Evolutionary conservation across 345 rosid species (phyloP), one percentile per base, ranked within the genome.

Genomic region (Mercurialis annua): DNA sequence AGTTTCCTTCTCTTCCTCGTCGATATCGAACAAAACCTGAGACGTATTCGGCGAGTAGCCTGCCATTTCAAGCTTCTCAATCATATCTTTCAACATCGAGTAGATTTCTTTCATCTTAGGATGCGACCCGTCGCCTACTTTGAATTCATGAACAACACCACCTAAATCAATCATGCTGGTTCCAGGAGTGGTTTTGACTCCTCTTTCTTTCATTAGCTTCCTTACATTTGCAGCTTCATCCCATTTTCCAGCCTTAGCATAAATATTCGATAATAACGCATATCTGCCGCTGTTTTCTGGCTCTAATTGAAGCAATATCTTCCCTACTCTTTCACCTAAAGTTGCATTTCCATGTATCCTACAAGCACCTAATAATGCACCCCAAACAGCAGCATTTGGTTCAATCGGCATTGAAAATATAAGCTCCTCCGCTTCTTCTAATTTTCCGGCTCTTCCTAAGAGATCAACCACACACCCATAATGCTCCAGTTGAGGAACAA

Each of bases 391-490:
- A 38, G 82, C 81, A 47, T 55, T 73, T 10, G 82, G 81, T 52
- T 76, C 65, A 52, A 70, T 59, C 44, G 82, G 82, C 84, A 77
- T 78, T 20, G 69, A 67, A 44, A 6, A 14, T 26, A 83, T 73
- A 16, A 80, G 26, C 58, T 77, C 77, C 81, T 77, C 81, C 6
- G 84, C 84, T 44, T 78, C 82, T 0, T 11, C 62, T 42, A 83
- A 68, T 8, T 15, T 33, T 49, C 86, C 86, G 51, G 81, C 76
- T 44, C 82, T 76, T 58, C 80, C 84, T 16, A 78, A 49, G 18
- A 78, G 73, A 62, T 80, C 82, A 43, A 83, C 86, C 34, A 74
- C 66, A 40, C 86, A 77, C 1, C 86, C 82, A 58, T 80, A 83
- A 49, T 80, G 82, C 75, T 80, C 84, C 52, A 77, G 31, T 11